Evolutionary conservation across 1,139 yeast species (phyloP), one percentile per base, ranked within the genome.

Genomic region (Magnusiomyces ingens): DNA sequence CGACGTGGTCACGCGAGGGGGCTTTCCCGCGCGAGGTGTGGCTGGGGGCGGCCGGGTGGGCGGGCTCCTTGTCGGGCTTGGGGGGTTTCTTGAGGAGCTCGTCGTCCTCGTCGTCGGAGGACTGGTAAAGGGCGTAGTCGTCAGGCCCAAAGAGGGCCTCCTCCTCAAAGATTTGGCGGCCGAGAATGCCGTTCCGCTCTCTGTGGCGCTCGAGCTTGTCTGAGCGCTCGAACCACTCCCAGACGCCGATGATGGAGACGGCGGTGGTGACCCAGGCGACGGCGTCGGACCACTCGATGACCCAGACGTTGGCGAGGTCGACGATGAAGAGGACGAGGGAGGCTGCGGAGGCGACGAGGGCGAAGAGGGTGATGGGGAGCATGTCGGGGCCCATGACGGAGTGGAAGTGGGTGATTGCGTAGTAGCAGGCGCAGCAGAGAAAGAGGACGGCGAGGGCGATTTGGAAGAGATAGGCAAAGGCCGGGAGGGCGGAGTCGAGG

Each of bases 191-290:
- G 55, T 82, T 84, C 47, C 81, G 80, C 61, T 86, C 93, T 54
- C 76, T 77, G 13, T 73, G 73, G 58, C 79, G 78, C 71, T 81
- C 82, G 36, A 82, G 69, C 12, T 76, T 70, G 54, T 78, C 77
- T 54, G 83, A 76, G 56, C 85, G 76, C 62, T 85, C 85, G 56
- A 85, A 78, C 94, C 95, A 88, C 68, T 85, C 95, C 93, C 94
- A 85, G 0, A 87, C 88, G 11, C 84, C 75, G 6, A 85, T 85
- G 48, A 87, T 85, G 40, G 88, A 79, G 18, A 84, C 73, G 13
- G 85, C 79, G 62, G 84, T 83, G 8, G 84, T 77, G 0, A 85
- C 83, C 41, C 88, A 81, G 45, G 85, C 82, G 64, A 85, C 83
- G 46, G 86, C 73, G 64, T 85, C 94, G 13, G 89, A 80, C 58